These are phyloP conservation scores for Inga laurina DNA, from an alignment of 306 rosid genomes.

Conservation along the genomic window DNA sequence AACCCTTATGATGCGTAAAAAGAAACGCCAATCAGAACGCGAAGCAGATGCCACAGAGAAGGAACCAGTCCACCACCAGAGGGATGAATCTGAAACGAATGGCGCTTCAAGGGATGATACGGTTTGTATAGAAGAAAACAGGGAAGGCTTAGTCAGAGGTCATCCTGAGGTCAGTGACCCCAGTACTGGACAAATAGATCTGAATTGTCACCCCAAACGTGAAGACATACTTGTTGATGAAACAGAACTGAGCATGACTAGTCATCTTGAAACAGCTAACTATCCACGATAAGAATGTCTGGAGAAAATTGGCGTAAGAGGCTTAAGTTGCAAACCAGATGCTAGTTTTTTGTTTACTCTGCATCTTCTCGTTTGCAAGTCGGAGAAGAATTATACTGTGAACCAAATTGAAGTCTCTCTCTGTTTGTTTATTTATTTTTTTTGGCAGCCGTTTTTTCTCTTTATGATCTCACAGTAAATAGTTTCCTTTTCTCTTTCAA, in stretches of 20 bases:
- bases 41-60: conserved; percentile 54
- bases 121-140: conserved; percentile 41
- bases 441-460: neutral
- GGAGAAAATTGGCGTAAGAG: conserved; percentile 43
- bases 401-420: conserved; percentile 39
- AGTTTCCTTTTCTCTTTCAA: conserved; percentile 32
- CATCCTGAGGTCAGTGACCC: conserved; percentile 52
- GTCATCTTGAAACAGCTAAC: conserved; percentile 45
- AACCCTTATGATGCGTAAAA: conserved; percentile 88
- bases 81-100: conserved; percentile 40
- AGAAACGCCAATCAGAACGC: conserved; percentile 76
- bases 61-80: conserved; percentile 11
- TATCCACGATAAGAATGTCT: conserved; percentile 31
- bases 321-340: conserved; percentile 39
- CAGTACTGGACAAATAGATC: conserved; percentile 69
- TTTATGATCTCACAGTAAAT: conserved; percentile 6
- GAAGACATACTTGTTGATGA: conserved; percentile 53
- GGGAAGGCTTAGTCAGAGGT: conserved; percentile 34
- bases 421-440: neutral
- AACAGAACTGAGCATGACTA: conserved; percentile 46
- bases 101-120: conserved; percentile 38
- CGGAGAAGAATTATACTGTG: conserved; percentile 37
- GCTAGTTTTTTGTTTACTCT: conserved; percentile 20
- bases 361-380: conserved; percentile 47
- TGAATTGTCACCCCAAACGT: conserved; percentile 74